phyloP scores from a whole-genome alignment of 139 green algal genomes.

The Chlamydomonas incerta region DNA sequence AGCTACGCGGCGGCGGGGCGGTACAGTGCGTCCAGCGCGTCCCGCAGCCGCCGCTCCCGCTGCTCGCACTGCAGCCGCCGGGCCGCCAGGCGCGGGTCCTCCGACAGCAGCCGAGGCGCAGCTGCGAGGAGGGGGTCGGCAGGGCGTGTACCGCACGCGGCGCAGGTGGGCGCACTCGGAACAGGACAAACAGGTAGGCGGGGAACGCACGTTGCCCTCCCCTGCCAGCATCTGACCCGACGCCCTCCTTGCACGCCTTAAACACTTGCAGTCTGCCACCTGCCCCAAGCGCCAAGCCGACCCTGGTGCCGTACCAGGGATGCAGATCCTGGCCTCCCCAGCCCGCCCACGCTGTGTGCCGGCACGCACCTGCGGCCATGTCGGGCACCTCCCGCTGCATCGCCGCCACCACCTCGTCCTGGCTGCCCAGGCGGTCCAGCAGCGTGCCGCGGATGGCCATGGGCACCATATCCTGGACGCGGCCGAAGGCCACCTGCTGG shows the following conservation, averaged over 20 bases:
- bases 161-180: too few relatives aligned
- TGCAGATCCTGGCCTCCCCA: too few relatives aligned
- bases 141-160: not conserved
- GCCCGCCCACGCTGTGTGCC: too few relatives aligned
- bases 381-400: not conserved
- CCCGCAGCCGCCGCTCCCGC: not conserved
- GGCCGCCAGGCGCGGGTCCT: not conserved
- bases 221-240: too few relatives aligned
- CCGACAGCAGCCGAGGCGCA: not conserved
- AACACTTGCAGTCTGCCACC: too few relatives aligned
- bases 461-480: constrained; percentile 35
- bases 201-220: too few relatives aligned
- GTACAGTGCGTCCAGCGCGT: constrained; percentile 13
- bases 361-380: not conserved
- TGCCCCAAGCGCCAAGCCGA: too few relatives aligned
- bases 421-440: not conserved
- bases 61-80: not conserved
- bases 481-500: constrained; percentile 28
- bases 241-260: too few relatives aligned
- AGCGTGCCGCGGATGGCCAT: constrained; percentile 18
- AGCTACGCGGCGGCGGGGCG: not conserved
- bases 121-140: not conserved
- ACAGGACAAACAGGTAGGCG: too few relatives aligned
- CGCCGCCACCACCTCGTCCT: not conserved
- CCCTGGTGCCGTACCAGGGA: too few relatives aligned